Evolutionary conservation across 2,329 filamentous ascomycete species (phyloP).

Genomic region (Zymoseptoria ardabiliae): DNA sequence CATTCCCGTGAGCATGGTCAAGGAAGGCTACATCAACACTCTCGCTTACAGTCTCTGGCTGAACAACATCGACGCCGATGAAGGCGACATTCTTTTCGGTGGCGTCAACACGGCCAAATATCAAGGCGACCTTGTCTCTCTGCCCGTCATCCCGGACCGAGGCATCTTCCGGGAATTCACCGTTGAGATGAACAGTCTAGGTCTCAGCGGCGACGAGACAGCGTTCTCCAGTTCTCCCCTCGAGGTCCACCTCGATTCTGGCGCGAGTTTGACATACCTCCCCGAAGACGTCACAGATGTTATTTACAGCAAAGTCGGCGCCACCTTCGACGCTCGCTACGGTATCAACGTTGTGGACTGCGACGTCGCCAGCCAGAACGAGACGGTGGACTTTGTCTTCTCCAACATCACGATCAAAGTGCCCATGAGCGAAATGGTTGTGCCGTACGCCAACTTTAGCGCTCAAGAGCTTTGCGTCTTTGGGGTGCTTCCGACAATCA

Average conservation of each 20-base stretch:
- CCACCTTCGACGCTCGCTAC: conserved; percentile 30
- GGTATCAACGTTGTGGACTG: conserved; percentile 5
- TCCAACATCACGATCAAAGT: conserved; percentile 46
- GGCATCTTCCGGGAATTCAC: conserved; percentile 46
- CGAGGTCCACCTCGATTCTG: conserved; percentile 55
- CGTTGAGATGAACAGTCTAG: conserved; percentile 44
- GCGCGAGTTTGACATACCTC: conserved; percentile 63
- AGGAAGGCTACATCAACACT: conserved; percentile 54
- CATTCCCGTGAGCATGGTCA: conserved; percentile 59
- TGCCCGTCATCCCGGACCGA: conserved; percentile 49
- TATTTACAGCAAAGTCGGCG: conserved; percentile 36
- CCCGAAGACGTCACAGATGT: conserved; percentile 50
- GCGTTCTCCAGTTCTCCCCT: conserved; percentile 37
- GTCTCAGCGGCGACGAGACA: conserved; percentile 35
- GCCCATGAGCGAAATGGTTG: conserved; percentile 47
- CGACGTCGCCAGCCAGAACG: conserved; percentile 35
- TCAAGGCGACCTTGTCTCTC: conserved; percentile 52
- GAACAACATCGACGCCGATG: conserved; percentile 51
- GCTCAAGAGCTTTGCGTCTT: conserved; percentile 2
- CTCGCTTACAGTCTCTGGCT: conserved; percentile 63
- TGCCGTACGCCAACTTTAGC: conserved; percentile 28
- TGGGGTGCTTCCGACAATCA: conserved; percentile 33
- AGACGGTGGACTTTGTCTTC: conserved; percentile 51
- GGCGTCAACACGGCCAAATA: conserved; percentile 74
- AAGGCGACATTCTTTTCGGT: conserved; percentile 67